These are phyloP conservation scores for Metarhizium humberi DNA, from an alignment of 2,329 filamentous ascomycete species.

Conservation along the genomic window DNA sequence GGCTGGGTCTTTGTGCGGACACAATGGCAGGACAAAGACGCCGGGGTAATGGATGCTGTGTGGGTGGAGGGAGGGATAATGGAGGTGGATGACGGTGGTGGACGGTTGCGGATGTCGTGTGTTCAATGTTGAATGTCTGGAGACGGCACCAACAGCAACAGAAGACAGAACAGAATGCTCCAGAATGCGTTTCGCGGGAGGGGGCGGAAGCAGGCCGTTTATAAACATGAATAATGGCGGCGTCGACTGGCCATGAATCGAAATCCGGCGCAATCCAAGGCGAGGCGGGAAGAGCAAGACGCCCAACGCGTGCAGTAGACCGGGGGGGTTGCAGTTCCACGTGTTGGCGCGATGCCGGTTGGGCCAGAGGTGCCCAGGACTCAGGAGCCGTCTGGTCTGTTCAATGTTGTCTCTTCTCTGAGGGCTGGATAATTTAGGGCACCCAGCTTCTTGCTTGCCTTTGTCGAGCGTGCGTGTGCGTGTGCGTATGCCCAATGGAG, in stretches of 20 bases:
- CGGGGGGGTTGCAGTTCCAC: constrained; percentile 3
- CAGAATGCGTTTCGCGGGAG: background rate
- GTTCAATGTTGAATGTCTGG: background rate
- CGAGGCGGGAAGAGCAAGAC: constrained; percentile 1
- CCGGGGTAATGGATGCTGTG: background rate
- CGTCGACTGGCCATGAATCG: background rate
- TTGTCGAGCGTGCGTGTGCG: background rate
- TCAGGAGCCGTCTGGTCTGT: background rate
- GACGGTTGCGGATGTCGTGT: no score
- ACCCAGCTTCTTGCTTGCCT: background rate
- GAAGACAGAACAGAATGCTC: background rate
- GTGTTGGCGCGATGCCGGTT: constrained; percentile 6
- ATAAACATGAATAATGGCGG: background rate
- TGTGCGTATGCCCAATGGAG: background rate
- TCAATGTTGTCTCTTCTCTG: no score
- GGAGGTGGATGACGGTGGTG: no score
- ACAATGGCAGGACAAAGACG: background rate
- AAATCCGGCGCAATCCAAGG: background rate
- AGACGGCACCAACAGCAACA: background rate
- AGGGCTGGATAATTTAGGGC: no score
- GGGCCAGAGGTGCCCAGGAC: background rate
- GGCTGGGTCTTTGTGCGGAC: background rate
- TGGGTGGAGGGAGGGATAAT: no score
- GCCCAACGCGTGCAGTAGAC: constrained; percentile 4
- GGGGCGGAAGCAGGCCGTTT: background rate